Conservation (phyloP, 2,329 filamentous ascomycete genomes). For the Penicillium sp. region DNA sequence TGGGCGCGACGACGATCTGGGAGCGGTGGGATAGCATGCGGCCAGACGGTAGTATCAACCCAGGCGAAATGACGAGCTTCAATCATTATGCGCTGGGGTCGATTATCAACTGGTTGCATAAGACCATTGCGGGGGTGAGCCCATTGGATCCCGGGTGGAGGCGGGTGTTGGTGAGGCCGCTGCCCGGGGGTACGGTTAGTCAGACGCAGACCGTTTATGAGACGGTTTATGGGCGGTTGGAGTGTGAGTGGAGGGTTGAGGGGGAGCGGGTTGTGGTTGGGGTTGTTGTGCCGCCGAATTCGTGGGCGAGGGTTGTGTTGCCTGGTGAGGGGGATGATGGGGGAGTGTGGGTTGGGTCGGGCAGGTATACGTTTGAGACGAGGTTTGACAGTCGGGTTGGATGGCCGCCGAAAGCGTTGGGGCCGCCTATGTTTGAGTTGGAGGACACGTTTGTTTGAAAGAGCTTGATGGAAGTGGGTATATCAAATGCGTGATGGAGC, state of each 20-base stretch:
- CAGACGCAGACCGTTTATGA: conserved; percentile 32
- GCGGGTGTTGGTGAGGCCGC: conserved; percentile 28
- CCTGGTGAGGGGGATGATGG: conserved; percentile 9
- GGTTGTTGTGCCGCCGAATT: conserved; percentile 25
- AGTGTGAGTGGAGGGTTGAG: conserved; percentile 22
- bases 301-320: conserved; percentile 19
- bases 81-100: conserved; percentile 47
- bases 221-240: conserved; percentile 33
- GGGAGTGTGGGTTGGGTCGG: conserved; percentile 17
- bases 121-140: conserved; percentile 26
- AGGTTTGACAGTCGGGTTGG: conserved; percentile 11
- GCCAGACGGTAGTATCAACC: conserved; percentile 41
- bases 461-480: no score
- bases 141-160: conserved; percentile 35
- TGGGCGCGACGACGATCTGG: conserved; percentile 47
- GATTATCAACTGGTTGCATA: conserved; percentile 40
- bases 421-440: conserved; percentile 13
- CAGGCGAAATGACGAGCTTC: conserved; percentile 46
- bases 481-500: no score
- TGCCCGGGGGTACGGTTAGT: conserved; percentile 35
- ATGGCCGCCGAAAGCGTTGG: conserved; percentile 24
- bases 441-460: conserved; percentile 11
- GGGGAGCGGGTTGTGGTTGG: conserved; percentile 12
- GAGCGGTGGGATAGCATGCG: conserved; percentile 48
- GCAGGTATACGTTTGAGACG: conserved; percentile 15